These are phyloP conservation scores for Taiozyma sp. DNA, from an alignment of 1,139 yeast genomes.

Conservation along the genomic window DNA sequence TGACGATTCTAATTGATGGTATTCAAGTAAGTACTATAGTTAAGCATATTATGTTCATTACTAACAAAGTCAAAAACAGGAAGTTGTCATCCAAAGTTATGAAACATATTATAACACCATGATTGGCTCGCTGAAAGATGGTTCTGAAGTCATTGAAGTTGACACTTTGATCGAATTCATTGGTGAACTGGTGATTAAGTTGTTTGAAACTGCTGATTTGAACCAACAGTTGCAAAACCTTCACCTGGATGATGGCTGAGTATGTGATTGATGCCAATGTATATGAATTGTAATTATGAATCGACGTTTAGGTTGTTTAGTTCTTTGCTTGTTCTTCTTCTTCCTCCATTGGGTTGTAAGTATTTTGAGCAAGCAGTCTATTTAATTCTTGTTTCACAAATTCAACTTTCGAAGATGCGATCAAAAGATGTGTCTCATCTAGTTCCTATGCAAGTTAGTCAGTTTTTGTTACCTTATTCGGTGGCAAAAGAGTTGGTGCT, in stretches of 20 bases:
- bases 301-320: neutral
- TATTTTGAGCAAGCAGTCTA: conserved; percentile 69
- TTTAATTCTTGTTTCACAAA: conserved; percentile 76
- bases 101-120: conserved; percentile 35
- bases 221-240: conserved; percentile 1
- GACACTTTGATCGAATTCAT: conserved; percentile 51
- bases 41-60: neutral
- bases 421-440: conserved; percentile 84
- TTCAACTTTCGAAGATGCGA: conserved; percentile 71
- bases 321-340: conserved; percentile 31
- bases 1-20: conserved; percentile 51
- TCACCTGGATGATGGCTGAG: conserved; percentile 2
- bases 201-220: conserved; percentile 22
- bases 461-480: neutral
- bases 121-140: conserved; percentile 22
- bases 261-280: conserved; percentile 1
- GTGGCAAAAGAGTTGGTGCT: conserved; percentile 3
- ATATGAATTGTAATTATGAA: neutral
- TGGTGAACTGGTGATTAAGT: conserved; percentile 36
- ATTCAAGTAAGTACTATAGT: conserved; percentile 32
- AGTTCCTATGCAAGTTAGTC: conserved; percentile 49
- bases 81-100: conserved; percentile 45
- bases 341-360: conserved; percentile 80
- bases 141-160: conserved; percentile 46
- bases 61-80: conserved; percentile 20